A percentile compares a stretch with the other conserved stretches of the same genome.
Evolutionary conservation across 306 rosid genomes (phyloP).

Genomic region (Fragaria ananassa): DNA sequence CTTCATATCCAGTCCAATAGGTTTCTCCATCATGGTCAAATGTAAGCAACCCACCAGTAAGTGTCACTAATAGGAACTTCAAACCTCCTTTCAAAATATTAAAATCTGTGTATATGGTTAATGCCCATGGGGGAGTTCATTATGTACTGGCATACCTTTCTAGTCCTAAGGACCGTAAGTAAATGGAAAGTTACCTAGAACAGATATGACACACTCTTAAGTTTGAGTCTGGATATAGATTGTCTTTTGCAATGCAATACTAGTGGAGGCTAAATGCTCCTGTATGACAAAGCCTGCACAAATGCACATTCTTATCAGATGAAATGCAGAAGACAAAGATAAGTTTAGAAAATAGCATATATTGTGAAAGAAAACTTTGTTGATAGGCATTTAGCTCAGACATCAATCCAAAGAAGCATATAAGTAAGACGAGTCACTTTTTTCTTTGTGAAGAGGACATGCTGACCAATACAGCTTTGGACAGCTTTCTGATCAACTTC

Average conservation of each 20-base stretch:
- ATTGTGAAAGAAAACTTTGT: not conserved
- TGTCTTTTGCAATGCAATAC: not conserved
- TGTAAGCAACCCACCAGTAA: not conserved
- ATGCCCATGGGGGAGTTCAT: not conserved
- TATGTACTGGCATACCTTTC: not conserved
- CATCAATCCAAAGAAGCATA: too few species aligned
- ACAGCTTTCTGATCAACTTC: too few species aligned
- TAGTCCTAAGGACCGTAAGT: too few species aligned
- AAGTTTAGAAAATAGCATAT: not conserved
- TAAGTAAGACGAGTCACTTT: too few species aligned
- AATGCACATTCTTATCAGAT: not conserved
- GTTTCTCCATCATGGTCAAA: not conserved
- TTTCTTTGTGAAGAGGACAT: too few species aligned
- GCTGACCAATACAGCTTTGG: too few species aligned
- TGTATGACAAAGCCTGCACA: not conserved
- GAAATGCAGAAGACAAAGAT: not conserved
- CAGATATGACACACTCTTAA: not conserved
- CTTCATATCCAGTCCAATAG: not conserved
- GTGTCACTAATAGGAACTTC: not conserved
- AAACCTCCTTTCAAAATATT: not conserved
- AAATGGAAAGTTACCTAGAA: not conserved
- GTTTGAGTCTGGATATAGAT: not conserved
- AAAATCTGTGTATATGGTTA: not conserved
- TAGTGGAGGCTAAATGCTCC: not conserved
- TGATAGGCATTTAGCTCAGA: not conserved